Evolutionary conservation across 2,329 filamentous ascomycete genomes (phyloP), one percentile per base, ranked within the genome.

Genomic region (Pyrenochaeta sp.): DNA sequence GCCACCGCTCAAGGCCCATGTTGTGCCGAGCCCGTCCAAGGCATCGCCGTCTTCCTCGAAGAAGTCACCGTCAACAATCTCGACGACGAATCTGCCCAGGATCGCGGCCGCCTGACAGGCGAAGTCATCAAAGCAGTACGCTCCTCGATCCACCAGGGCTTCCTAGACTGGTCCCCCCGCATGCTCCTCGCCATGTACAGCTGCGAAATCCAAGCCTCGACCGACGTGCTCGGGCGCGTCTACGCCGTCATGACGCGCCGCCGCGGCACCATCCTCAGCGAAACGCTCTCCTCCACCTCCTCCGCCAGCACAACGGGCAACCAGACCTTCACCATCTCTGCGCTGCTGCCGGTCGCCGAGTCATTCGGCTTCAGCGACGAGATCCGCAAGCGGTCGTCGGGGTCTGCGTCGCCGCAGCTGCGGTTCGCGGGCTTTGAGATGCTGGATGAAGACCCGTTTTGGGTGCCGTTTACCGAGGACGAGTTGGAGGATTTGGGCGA

Each of bases 241-340:
- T 99, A 99, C 78, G 90, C 89, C 57, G 93, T 97, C n/a, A 85
- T 99, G n/a, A 96, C 93, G 21, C 87, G 93, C 1, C 89, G 94
- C 4, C 87, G 92, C 22, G 94, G 94, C 18, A 87, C 87, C 24
- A 95, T 99, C 39, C 83, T 96, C 15, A 88, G 88, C 7, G 94
- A 99, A 73, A 85, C 86, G 14, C 89, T 99, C 78, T 95, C 96
- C 61, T 91, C 96, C 67, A 93, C 92, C 21, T 96, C 92, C 0
- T 91, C 92, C 0, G 96, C 96, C 74, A 96, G 93, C 74, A 96
- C 90, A 1, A 96, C 68, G 0, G 93, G 94, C 17, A 96, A 90
- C 0, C 92, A 93, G 1, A 97, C 96, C 74, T 99, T 96, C 78
- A 96, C 90, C 4, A 96, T 99, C 67, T 82, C 88, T 39, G 89